These are phyloP conservation scores for Lenzites betulinus DNA, from an alignment of 768 basidiomycete genomes.

Conservation along the genomic window DNA sequence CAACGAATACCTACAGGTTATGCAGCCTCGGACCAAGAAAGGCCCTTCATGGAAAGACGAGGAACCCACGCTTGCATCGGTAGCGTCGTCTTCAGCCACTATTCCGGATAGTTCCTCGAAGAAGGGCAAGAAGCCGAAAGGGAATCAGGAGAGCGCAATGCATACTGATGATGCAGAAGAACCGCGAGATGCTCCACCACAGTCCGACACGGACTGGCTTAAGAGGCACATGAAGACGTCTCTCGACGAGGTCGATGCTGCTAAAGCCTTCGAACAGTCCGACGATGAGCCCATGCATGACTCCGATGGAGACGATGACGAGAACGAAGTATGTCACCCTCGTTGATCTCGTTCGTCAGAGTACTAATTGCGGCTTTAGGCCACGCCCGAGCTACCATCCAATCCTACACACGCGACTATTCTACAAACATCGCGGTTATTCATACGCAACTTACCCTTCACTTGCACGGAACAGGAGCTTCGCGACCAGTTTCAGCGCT, in stretches of 20 bases:
- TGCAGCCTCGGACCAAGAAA: slow-evolving; percentile 62
- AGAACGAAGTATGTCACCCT: neutral
- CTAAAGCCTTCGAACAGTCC: slow-evolving; percentile 63
- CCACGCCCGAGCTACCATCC: neutral
- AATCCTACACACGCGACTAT: slow-evolving; percentile 50
- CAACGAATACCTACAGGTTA: slow-evolving; percentile 73
- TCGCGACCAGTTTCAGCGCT: slow-evolving; percentile 58
- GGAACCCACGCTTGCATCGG: slow-evolving; percentile 3
- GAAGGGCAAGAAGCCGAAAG: slow-evolving; percentile 26
- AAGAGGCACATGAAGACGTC: slow-evolving; percentile 57
- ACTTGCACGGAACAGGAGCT: slow-evolving; percentile 77
- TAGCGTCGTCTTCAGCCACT: slow-evolving; percentile 2
- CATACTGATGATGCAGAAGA: neutral
- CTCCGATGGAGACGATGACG: slow-evolving; percentile 10
- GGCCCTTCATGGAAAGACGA: slow-evolving; percentile 71
- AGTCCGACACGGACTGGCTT: slow-evolving; percentile 79
- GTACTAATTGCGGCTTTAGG: neutral
- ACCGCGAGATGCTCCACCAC: slow-evolving; percentile 30
- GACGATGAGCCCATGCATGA: slow-evolving; percentile 46
- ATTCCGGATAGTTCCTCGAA: slow-evolving; percentile 14
- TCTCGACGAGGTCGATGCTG: slow-evolving; percentile 35
- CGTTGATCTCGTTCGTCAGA: neutral
- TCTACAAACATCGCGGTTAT: slow-evolving; percentile 75
- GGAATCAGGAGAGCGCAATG: neutral
- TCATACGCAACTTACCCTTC: slow-evolving; percentile 94